Evolutionary conservation across 1,139 yeast species (phyloP).

Genomic region (Kodamaea sp.): DNA sequence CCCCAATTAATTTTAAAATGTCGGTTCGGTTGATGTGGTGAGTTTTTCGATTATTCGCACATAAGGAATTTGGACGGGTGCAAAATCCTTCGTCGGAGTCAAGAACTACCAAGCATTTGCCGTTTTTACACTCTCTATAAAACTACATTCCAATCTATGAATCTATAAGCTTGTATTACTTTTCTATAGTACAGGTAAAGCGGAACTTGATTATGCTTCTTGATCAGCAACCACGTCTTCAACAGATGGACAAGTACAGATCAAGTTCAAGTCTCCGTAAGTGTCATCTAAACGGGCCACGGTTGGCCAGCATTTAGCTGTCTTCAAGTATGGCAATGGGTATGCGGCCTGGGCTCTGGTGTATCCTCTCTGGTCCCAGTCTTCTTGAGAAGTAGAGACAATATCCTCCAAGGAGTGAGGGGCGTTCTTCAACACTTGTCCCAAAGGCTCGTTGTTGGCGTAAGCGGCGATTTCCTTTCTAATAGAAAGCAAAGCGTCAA

Average conservation of each 20-base stretch:
- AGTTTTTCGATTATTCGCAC: no score
- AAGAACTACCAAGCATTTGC: no score
- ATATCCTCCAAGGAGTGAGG: conserved; percentile 90
- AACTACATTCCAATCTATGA: no score
- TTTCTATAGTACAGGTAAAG: conserved; percentile 5
- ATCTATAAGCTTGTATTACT: no score
- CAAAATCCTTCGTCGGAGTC: no score
- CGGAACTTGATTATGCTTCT: neutral
- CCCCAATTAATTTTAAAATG: no score
- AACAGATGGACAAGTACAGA: conserved; percentile 90
- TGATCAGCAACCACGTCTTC: conserved; percentile 56
- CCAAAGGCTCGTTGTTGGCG: conserved; percentile 64
- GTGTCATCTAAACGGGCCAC: conserved; percentile 92
- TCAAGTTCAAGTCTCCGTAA: conserved; percentile 87
- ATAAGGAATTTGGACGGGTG: no score
- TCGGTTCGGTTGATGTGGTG: no score
- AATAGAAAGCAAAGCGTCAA: conserved; percentile 82
- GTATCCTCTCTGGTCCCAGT: conserved; percentile 83
- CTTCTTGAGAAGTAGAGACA: conserved; percentile 54
- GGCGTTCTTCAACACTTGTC: conserved; percentile 79
- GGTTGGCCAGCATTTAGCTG: conserved; percentile 91
- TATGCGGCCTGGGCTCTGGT: conserved; percentile 92
- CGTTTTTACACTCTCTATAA: no score
- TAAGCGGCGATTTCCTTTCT: conserved; percentile 81
- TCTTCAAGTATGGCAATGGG: conserved; percentile 73